A percentile compares a stretch with the other conserved stretches of the same genome.
phyloP scores from a whole-genome alignment of 2,329 filamentous ascomycete genomes.

The Lanzia echinophila region DNA sequence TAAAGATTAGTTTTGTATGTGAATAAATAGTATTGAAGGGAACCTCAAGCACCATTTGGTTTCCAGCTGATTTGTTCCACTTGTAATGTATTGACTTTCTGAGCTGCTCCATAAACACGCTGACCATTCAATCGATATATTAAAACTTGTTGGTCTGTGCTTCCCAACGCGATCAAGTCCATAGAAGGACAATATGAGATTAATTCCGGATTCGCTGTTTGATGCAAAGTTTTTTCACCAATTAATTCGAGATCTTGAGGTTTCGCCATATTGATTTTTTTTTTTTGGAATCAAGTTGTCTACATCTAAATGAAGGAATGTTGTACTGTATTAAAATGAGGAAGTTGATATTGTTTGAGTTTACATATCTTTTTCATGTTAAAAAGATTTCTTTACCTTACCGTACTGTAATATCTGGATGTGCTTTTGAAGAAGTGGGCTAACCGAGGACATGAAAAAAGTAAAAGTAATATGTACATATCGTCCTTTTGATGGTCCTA shows the following conservation, averaged over 20 bases:
- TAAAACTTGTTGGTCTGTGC: slow-evolving; percentile 60
- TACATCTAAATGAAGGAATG: neutral
- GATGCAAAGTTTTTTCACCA: slow-evolving; percentile 52
- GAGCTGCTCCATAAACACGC: slow-evolving; percentile 47
- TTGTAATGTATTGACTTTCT: slow-evolving; percentile 29
- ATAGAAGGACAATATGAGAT: slow-evolving; percentile 77
- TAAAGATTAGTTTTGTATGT: slow-evolving; percentile 6
- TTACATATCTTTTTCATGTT: too few relatives aligned
- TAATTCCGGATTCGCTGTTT: slow-evolving; percentile 48
- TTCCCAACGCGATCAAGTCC: slow-evolving; percentile 72
- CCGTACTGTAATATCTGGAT: too few relatives aligned
- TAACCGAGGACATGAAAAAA: too few relatives aligned
- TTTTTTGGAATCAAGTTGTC: neutral
- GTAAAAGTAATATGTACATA: too few relatives aligned
- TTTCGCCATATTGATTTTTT: slow-evolving; percentile 20
- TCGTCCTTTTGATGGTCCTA: too few relatives aligned
- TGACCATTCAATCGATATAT: slow-evolving; percentile 78
- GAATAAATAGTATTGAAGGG: neutral
- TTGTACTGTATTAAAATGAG: neutral
- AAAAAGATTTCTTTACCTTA: too few relatives aligned
- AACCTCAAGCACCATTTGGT: slow-evolving; percentile 26
- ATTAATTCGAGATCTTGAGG: slow-evolving; percentile 33
- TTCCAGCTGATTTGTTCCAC: slow-evolving; percentile 35
- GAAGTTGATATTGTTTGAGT: too few relatives aligned
- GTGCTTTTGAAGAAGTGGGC: too few relatives aligned